phyloP scores from a whole-genome alignment of 2,329 filamentous ascomycete species.

The Mollisia scopiformis region DNA sequence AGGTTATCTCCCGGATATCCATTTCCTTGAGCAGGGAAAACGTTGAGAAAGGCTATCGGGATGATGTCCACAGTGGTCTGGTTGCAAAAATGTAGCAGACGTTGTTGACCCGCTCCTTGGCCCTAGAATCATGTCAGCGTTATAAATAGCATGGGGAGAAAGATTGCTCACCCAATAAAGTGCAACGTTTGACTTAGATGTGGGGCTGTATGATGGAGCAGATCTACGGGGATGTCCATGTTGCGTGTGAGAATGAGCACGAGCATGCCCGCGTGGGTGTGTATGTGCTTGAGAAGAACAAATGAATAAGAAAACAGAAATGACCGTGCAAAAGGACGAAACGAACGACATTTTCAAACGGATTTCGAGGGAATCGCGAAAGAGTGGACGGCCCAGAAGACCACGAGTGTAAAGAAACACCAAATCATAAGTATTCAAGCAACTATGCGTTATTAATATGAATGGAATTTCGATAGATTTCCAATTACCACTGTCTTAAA shows the following conservation, averaged over 20 bases:
- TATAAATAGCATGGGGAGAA: background rate
- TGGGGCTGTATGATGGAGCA: background rate
- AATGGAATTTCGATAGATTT: background rate
- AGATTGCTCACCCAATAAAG: background rate
- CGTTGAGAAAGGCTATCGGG: constrained; percentile 42
- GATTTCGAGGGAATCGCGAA: background rate
- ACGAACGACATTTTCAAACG: background rate
- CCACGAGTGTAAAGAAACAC: background rate
- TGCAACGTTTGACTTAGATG: background rate
- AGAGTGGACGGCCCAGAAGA: background rate
- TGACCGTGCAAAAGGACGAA: background rate
- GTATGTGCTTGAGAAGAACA: background rate
- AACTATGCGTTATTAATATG: background rate
- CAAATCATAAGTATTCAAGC: background rate
- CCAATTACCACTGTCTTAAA: background rate
- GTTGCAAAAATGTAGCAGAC: constrained; percentile 40
- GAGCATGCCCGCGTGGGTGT: background rate
- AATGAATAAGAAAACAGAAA: background rate
- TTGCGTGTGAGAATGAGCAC: background rate
- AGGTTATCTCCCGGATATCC: constrained; percentile 44
- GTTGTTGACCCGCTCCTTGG: constrained; percentile 41
- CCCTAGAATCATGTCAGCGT: constrained; percentile 32
- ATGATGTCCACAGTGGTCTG: constrained; percentile 44
- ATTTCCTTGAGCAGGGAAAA: constrained; percentile 44
- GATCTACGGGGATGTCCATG: background rate